These are phyloP conservation scores for Rhodotorula paludigena DNA, from an alignment of 768 basidiomycete genomes.

Conservation along the genomic window DNA sequence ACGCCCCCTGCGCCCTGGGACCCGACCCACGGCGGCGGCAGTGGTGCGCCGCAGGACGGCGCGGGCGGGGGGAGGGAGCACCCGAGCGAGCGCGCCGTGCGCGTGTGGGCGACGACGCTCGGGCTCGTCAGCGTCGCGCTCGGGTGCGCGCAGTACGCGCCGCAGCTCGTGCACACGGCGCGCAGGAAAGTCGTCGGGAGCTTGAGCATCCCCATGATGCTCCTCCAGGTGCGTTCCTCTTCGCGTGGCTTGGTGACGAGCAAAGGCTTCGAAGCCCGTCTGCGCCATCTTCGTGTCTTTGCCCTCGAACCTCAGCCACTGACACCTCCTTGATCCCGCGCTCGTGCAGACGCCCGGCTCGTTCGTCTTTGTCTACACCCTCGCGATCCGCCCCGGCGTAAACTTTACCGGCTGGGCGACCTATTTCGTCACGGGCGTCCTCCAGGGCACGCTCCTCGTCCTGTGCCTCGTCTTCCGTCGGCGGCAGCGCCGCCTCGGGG, in stretches of 20 bases:
- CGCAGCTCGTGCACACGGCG: constrained; percentile 72
- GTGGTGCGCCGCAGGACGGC: too few species aligned
- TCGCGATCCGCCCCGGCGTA: constrained; percentile 46
- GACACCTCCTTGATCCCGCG: too few species aligned
- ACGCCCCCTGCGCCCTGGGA: not conserved
- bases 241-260: too few species aligned
- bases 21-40: constrained; percentile 43
- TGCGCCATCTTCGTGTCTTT: too few species aligned
- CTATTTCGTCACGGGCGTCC: constrained; percentile 58
- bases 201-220: constrained; percentile 91
- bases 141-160: constrained; percentile 78
- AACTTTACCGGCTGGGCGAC: constrained; percentile 49
- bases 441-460: constrained; percentile 72
- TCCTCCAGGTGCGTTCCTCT: constrained; percentile 67
- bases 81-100: constrained; percentile 49
- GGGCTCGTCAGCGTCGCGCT: constrained; percentile 74
- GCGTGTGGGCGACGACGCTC: constrained; percentile 75
- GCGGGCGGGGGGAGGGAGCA: constrained; percentile 21
- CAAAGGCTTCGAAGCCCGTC: too few species aligned
- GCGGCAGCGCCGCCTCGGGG: constrained; percentile 65
- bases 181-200: constrained; percentile 72
- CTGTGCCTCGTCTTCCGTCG: constrained; percentile 84
- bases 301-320: too few species aligned
- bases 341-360: constrained; percentile 36
- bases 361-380: constrained; percentile 44